Evolutionary conservation across 352 stramenopile species (phyloP), one percentile per base, ranked within the genome.

Genomic region (Hyphochytrium catenoides): DNA sequence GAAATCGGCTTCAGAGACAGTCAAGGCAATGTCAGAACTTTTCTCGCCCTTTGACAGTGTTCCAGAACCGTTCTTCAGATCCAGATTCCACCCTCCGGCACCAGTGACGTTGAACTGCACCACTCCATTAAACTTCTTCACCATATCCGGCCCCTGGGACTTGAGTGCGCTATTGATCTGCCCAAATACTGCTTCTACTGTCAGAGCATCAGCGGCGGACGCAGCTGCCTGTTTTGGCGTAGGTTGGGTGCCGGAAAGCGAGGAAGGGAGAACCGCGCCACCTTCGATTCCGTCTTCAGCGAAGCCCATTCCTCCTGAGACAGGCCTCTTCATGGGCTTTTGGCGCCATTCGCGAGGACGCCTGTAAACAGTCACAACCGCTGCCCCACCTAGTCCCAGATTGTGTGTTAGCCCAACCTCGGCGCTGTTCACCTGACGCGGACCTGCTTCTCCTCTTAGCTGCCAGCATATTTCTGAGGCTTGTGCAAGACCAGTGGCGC

Each of bases 61-160:
- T 0, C 64, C 58, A 2, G 43, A 50, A 26, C 40, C 48, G 46
- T 51, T 64, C 57, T 82, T 82, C 37, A 76, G 58, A 38, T 81
- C 61, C 19, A 81, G 62, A 42, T 75, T 49, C 66, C 66, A 81
- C 28, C 50, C 41, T 26, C 63, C 66, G 28, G 62, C 57, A 44
- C 52, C 55, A 14, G 49, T 57, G 24, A 81, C 48, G 50, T 81
- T 64, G 44, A 77, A 74, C 52, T 75, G 76, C 45, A 81, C 77
- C 16, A 57, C 48, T 34, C 62, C 63, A 40, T 81, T 77, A 41
- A 81, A 52, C 39, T 75, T 74, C 27, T 30, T 56, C 42, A 75
- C 59, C 36, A 81, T 58, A 43, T 59, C 57, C 36, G 59, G 59
- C 26, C 66, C 66, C 31, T 81, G 56, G 30, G 54, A 55, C 27